phyloP scores from a whole-genome alignment of 139 green algal species.

The Spirogloea muscicola region DNA sequence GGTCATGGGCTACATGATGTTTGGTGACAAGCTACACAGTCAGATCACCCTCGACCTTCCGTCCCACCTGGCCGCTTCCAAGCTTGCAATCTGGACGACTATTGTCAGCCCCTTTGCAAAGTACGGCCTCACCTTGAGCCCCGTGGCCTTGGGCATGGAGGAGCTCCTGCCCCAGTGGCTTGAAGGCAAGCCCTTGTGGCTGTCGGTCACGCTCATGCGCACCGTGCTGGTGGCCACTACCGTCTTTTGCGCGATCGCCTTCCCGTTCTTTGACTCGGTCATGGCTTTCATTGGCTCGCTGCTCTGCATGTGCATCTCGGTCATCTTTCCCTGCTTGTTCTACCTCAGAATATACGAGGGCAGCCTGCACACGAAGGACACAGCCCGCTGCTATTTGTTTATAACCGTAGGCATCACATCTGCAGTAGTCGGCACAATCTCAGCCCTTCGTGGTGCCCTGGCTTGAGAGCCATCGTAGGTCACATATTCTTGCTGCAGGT shows the following conservation, averaged over 20 bases:
- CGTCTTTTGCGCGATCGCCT: slow-evolving; percentile 2
- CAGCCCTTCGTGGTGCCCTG: no score
- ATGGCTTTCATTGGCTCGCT: slow-evolving; percentile 48
- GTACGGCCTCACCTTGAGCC: slow-evolving; percentile 31
- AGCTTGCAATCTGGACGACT: slow-evolving; percentile 32
- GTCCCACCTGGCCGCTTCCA: slow-evolving; percentile 22
- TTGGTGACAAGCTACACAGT: slow-evolving; percentile 10
- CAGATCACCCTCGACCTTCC: slow-evolving; percentile 47
- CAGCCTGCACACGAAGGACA: no score
- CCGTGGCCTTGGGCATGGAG: slow-evolving; percentile 28
- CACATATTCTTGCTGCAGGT: no score
- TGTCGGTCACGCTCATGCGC: slow-evolving; percentile 13
- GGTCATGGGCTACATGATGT: slow-evolving; percentile 37
- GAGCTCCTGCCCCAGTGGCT: slow-evolving; percentile 19
- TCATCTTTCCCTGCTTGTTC: slow-evolving; percentile 36
- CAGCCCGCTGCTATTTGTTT: no score
- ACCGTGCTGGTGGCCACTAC: slow-evolving; percentile 21
- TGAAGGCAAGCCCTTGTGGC: no score
- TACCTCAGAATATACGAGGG: slow-evolving; percentile 29
- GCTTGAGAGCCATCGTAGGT: no score
- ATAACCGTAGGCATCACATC: no score
- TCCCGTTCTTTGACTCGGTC: slow-evolving; percentile 37
- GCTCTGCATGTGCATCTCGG: slow-evolving; percentile 27
- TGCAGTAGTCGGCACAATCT: no score
- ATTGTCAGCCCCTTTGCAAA: slow-evolving; percentile 45